phyloP scores from a whole-genome alignment of 1,139 yeast species.

The Geotrichum reessii region DNA sequence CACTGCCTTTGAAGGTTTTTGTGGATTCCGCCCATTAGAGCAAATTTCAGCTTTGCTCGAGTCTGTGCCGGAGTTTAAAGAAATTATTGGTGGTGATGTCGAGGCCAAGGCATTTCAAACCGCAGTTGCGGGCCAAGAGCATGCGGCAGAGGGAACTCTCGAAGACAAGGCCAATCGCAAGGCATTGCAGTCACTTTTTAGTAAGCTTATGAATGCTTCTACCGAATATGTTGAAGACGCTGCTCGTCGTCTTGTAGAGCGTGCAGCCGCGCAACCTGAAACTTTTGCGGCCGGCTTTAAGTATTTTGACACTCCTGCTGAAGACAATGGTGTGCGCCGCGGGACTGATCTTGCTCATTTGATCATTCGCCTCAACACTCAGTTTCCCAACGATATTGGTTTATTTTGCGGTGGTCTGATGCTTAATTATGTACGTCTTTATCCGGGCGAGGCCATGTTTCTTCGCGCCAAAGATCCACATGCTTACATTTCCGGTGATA shows the following conservation, averaged over 20 bases:
- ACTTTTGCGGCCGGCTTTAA: constrained; percentile 35
- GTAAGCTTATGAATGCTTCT: constrained; percentile 73
- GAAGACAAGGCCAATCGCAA: constrained; percentile 45
- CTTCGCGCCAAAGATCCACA: constrained; percentile 96
- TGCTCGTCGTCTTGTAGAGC: constrained; percentile 56
- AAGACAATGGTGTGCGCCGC: constrained; percentile 21
- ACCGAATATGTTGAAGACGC: constrained; percentile 49
- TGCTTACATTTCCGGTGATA: constrained; percentile 94
- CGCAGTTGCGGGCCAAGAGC: constrained; percentile 40
- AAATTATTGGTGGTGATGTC: constrained; percentile 58
- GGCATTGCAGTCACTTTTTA: constrained; percentile 68
- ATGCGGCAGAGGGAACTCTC: constrained; percentile 45
- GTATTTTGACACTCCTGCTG: constrained; percentile 27
- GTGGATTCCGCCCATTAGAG: constrained; percentile 90
- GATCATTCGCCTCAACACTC: constrained; percentile 68
- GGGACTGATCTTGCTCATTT: constrained; percentile 59
- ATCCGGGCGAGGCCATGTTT: constrained; percentile 95
- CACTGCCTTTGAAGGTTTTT: constrained; percentile 92
- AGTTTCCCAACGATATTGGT: constrained; percentile 92
- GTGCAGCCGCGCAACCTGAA: constrained; percentile 44
- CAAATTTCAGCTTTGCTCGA: constrained; percentile 64
- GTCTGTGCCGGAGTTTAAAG: constrained; percentile 68
- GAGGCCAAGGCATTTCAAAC: constrained; percentile 48
- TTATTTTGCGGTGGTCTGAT: constrained; percentile 91
- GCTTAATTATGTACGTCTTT: constrained; percentile 76